These are phyloP conservation scores for Suillus lakei DNA, from an alignment of 768 basidiomycete species.

Conservation along the genomic window DNA sequence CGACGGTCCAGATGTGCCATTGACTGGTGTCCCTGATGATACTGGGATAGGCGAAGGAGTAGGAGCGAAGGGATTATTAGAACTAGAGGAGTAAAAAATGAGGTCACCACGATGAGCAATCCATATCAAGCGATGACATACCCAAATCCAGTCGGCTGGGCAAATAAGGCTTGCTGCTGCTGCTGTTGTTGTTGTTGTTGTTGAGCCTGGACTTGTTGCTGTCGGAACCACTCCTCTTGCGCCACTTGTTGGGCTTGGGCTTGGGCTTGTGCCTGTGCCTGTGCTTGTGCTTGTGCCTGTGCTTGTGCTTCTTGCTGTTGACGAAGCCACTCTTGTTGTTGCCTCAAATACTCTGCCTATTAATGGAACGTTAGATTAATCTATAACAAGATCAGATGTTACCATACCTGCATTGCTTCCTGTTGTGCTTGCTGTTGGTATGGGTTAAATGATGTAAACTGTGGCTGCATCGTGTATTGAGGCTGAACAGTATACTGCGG, in stretches of 20 bases:
- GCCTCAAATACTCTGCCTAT: slow-evolving; percentile 48
- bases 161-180: slow-evolving; percentile 52
- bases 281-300: slow-evolving; percentile 42
- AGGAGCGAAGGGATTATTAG: slow-evolving; percentile 94
- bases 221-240: slow-evolving; percentile 63
- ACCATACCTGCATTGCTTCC: slow-evolving; percentile 71
- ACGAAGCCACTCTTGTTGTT: slow-evolving; percentile 72
- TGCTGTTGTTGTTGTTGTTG: slow-evolving; percentile 50
- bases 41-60: slow-evolving; percentile 34
- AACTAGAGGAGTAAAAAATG: slow-evolving; percentile 52
- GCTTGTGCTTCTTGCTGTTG: slow-evolving; percentile 61
- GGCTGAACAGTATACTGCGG: slow-evolving; percentile 83
- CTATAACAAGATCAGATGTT: not conserved
- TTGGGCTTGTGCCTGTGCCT: slow-evolving; percentile 48
- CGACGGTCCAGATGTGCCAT: slow-evolving; percentile 45
- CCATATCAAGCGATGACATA: slow-evolving; percentile 34
- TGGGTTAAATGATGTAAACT: slow-evolving; percentile 93
- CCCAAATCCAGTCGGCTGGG: slow-evolving; percentile 80
- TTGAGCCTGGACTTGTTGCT: slow-evolving; percentile 56
- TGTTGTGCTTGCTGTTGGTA: slow-evolving; percentile 93
- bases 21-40: slow-evolving; percentile 37
- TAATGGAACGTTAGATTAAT: too few species aligned
- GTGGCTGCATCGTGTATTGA: slow-evolving; percentile 76
- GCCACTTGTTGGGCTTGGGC: slow-evolving; percentile 45
- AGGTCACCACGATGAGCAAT: slow-evolving; percentile 8